Conservation (phyloP, 441 rosid species). For the Corymbia calophylla region DNA sequence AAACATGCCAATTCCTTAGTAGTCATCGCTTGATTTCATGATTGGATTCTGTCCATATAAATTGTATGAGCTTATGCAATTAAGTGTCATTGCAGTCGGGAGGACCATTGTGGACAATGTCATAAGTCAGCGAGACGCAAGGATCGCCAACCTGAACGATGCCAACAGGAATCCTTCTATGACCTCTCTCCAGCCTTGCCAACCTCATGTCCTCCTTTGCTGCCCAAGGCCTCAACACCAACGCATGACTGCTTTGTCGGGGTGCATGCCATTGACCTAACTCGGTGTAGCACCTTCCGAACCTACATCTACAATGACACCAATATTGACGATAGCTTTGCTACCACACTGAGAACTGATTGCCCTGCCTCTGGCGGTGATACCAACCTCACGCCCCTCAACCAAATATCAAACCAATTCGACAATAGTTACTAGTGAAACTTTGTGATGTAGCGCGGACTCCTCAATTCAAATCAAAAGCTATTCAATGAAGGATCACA, state of each 20-base stretch:
- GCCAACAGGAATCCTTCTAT: constrained; percentile 7
- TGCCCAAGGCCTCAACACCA: constrained; percentile 2
- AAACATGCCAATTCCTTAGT: not conserved
- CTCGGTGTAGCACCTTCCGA: constrained; percentile 2
- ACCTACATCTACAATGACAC: constrained; percentile 7
- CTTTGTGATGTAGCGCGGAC: not conserved
- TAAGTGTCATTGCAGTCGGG: not conserved
- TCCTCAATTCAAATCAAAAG: constrained; percentile 6
- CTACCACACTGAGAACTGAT: too few relatives aligned
- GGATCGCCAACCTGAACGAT: constrained; percentile 4
- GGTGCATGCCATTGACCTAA: constrained; percentile 1
- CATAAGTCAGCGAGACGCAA: constrained; percentile 8
- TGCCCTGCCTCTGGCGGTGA: too few relatives aligned
- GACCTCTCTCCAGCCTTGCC: not conserved
- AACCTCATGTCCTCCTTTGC: constrained; percentile 10
- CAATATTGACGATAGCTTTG: not conserved
- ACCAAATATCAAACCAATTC: constrained; percentile 1
- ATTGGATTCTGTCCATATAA: not conserved
- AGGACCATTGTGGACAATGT: constrained; percentile 8
- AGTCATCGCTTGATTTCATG: not conserved
- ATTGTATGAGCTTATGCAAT: too few relatives aligned
- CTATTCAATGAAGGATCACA: constrained; percentile 24
- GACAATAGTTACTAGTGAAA: constrained; percentile 4
- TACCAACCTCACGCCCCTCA: not conserved
- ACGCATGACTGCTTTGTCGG: constrained; percentile 8